These are phyloP conservation scores for Lanmaoa pseudosensibilis DNA, from an alignment of 768 basidiomycete species.

Conservation along the genomic window DNA sequence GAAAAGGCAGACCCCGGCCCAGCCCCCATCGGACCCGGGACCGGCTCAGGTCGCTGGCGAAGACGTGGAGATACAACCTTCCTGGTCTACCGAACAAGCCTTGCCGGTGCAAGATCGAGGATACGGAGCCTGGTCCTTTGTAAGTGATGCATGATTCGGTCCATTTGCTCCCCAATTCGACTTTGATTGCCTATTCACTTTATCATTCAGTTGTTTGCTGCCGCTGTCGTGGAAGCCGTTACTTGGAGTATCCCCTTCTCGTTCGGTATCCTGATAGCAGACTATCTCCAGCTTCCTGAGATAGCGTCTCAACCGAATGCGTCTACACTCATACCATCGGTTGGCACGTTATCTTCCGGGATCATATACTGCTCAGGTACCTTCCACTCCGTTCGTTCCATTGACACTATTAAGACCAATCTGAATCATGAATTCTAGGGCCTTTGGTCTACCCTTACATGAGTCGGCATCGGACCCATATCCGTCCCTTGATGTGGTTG, in stretches of 20 bases:
- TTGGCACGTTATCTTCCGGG: too few species aligned
- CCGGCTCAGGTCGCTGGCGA: not conserved
- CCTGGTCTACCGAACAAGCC: not conserved
- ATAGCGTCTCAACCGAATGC: not conserved
- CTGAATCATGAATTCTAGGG: not conserved
- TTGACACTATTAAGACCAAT: not conserved
- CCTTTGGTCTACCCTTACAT: not conserved
- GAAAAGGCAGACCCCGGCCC: not conserved
- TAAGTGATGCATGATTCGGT: too few species aligned
- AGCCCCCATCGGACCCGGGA: not conserved
- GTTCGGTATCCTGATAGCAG: not conserved
- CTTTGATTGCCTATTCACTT: not conserved
- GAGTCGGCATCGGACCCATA: not conserved
- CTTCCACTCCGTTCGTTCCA: not conserved
- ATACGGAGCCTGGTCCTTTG: conserved; percentile 1
- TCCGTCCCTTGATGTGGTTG: not conserved
- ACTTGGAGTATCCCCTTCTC: not conserved
- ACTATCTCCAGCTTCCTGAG: not conserved
- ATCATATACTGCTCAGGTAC: too few species aligned
- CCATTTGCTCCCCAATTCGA: too few species aligned
- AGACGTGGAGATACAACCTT: not conserved
- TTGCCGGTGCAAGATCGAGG: not conserved
- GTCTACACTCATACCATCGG: too few species aligned
- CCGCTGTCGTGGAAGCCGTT: not conserved
- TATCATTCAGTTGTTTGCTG: not conserved